Percentiles rank a stretch among this genome's conserved stretches.
These are phyloP conservation scores for Fusarium sp. DNA, from an alignment of 2,329 filamentous ascomycete genomes.

Conservation along the genomic window DNA sequence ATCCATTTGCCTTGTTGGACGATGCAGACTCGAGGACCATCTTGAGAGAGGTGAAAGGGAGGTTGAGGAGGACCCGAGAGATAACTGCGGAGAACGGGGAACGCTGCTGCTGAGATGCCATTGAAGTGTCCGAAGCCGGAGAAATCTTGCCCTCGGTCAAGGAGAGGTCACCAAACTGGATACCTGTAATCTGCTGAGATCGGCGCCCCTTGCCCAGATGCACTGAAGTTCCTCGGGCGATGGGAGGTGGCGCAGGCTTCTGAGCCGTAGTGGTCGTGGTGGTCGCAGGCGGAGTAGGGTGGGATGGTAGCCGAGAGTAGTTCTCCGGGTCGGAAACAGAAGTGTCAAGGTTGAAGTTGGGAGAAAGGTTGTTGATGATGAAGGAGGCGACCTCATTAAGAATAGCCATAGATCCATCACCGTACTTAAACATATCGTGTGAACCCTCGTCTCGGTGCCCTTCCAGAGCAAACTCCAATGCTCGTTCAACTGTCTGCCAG, in stretches of 20 bases:
- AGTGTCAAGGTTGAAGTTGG: constrained; percentile 72
- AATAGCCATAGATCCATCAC: constrained; percentile 68
- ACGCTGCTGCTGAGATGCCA: constrained; percentile 44
- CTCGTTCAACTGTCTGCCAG: constrained; percentile 75
- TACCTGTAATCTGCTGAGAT: constrained; percentile 71
- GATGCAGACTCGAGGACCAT: constrained; percentile 73
- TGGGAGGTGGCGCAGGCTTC: constrained; percentile 42
- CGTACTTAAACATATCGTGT: constrained; percentile 65
- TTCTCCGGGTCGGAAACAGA: constrained; percentile 54
- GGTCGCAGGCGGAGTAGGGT: constrained; percentile 28
- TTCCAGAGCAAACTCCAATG: constrained; percentile 71
- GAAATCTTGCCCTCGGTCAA: constrained; percentile 48
- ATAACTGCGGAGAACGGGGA: constrained; percentile 64
- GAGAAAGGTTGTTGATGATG: constrained; percentile 72
- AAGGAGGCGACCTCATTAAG: constrained; percentile 72
- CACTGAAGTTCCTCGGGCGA: constrained; percentile 57
- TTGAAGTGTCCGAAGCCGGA: constrained; percentile 52
- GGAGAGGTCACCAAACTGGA: constrained; percentile 80
- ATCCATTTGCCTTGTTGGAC: constrained; percentile 67
- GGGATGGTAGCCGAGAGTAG: constrained; percentile 59
- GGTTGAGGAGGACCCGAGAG: constrained; percentile 78
- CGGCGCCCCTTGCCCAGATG: constrained; percentile 58
- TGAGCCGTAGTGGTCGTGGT: constrained; percentile 20
- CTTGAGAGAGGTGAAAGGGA: constrained; percentile 79
- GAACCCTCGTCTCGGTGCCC: constrained; percentile 54